Evolutionary conservation across 805 yeast genomes (phyloP).

Genomic region (Lipomyces kockii): DNA sequence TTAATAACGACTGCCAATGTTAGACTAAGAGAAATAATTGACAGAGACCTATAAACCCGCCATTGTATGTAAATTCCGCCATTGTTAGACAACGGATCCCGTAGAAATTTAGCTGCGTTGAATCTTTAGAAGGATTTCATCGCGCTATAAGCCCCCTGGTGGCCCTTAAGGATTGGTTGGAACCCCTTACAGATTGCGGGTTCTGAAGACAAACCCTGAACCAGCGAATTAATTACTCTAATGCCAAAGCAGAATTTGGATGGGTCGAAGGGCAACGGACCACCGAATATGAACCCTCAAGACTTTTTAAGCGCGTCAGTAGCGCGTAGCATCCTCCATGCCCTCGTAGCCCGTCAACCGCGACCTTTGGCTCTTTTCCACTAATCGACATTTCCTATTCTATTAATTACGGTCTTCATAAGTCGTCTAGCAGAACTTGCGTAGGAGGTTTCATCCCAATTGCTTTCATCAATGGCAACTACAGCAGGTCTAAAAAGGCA

Average conservation of each 20-base stretch:
- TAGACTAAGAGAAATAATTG: too few relatives aligned
- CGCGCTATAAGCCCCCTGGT: too few relatives aligned
- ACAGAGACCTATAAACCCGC: too few relatives aligned
- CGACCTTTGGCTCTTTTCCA: background rate
- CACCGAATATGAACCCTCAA: too few relatives aligned
- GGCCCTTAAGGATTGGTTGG: background rate
- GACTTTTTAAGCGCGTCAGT: background rate
- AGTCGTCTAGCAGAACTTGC: background rate
- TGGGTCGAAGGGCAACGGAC: too few relatives aligned
- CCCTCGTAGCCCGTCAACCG: background rate
- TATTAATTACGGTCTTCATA: background rate
- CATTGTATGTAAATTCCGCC: too few relatives aligned
- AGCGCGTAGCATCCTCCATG: background rate
- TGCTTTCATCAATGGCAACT: background rate
- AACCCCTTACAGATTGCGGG: too few relatives aligned
- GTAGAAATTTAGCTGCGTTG: too few relatives aligned
- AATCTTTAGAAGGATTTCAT: too few relatives aligned
- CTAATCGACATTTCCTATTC: background rate
- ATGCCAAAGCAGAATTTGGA: too few relatives aligned
- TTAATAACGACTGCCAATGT: too few relatives aligned
- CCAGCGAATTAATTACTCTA: background rate
- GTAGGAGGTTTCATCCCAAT: background rate
- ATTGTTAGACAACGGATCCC: too few relatives aligned
- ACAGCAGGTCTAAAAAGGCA: background rate
- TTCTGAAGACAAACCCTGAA: background rate